Base-by-base conservation (phyloP, 768 basidiomycete genomes). In the Lactifluus pinguis region DNA sequence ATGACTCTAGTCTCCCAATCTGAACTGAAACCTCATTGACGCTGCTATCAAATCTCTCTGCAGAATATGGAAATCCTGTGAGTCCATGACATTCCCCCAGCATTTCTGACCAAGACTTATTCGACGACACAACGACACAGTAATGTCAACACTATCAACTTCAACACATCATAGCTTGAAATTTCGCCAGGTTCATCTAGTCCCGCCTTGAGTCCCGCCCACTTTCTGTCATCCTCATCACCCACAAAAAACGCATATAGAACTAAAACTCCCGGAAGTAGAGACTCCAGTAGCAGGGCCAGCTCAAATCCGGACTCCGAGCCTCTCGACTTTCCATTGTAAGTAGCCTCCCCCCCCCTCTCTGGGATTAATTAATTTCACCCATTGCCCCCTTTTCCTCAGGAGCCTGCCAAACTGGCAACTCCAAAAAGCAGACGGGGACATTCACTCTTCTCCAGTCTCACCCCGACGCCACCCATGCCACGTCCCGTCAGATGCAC, bases 341-440 rank as follows among this genome's bases (percentile, higher is more conserved):
- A 67, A 61, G 82, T 50, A 36, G 10, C 34, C 10, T 15, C 17
- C 29, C 10, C 15, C 2, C 42, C 62, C 8, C 45, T 42, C 1
- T 41, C 60, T n/a, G 44, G 6, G 9, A 45, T 3, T 4, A 44
- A 19, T 34, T 2, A 44, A 19, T 34, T 2, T 21, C 29, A 6
- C 41, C 1, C 30, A 30, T 41, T 45, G 3, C 3, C 10, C 25
- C 2, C 25, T 25, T 25, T 25, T 25, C 2, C 38, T 19, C 65
- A 85, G 83, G 72, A 84, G 80, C 65, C 84, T 15, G 69, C 74
- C 5, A 69, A 70, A 34, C 72, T 71, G 67, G 77, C 79, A 8
- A 89, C 89, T 0, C 89, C 83, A 14, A 83, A 79, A 69, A 87
- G 87, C 66, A 80, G 85, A 38, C 82, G 94, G 93, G 94, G 94